phyloP scores from a whole-genome alignment of 768 basidiomycete genomes.

The Dendrothele bispora region DNA sequence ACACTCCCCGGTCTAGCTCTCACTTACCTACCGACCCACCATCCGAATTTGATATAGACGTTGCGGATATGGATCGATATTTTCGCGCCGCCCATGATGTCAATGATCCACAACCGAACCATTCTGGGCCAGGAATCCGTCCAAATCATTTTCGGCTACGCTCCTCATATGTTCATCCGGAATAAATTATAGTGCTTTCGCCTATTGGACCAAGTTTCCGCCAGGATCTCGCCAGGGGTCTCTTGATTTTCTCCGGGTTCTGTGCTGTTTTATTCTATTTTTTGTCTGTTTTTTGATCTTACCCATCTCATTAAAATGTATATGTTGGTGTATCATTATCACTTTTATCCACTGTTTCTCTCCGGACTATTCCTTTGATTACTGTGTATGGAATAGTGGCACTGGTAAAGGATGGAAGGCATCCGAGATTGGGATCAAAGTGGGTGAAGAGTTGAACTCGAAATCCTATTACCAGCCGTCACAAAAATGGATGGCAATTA shows the following conservation, averaged over 20 bases:
- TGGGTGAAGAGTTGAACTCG: constrained; percentile 28
- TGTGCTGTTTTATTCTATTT: not conserved
- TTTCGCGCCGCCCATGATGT: constrained; percentile 46
- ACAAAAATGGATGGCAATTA: constrained; percentile 3
- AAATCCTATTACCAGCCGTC: constrained; percentile 26
- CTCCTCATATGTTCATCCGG: constrained; percentile 14
- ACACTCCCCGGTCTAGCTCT: constrained; percentile 16
- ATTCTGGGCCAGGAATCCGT: constrained; percentile 12
- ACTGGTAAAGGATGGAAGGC: constrained; percentile 17
- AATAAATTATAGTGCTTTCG: constrained; percentile 9
- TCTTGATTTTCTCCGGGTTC: constrained; percentile 5
- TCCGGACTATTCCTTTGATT: not conserved
- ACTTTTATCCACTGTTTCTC: constrained; percentile 6
- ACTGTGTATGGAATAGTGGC: constrained; percentile 2
- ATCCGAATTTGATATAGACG: constrained; percentile 59
- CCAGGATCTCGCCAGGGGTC: too few relatives aligned
- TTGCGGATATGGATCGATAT: constrained; percentile 73
- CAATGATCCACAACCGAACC: constrained; percentile 10
- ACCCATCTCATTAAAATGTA: constrained; percentile 10
- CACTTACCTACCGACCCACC: constrained; percentile 19
- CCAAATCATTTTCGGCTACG: constrained; percentile 22
- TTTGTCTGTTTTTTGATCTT: constrained; percentile 3
- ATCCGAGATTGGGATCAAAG: constrained; percentile 22
- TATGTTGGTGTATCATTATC: constrained; percentile 14
- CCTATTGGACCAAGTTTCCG: too few relatives aligned